phyloP scores from a whole-genome alignment of 2,329 filamentous ascomycete genomes.

The Ophiostoma himal-ulmi region DNA sequence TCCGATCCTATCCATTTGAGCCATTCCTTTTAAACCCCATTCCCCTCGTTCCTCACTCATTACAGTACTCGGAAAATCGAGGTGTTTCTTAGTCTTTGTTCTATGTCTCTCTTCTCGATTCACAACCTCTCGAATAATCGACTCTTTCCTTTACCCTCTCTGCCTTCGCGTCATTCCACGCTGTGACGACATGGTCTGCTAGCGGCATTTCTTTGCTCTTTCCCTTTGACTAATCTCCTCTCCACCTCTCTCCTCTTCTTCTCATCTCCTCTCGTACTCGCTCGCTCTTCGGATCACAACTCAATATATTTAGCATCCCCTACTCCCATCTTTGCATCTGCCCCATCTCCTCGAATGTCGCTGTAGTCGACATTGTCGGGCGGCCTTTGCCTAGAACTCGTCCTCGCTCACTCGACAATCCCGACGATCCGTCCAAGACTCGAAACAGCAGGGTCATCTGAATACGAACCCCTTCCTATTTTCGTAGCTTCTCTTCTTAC shows the following conservation, averaged over 20 bases:
- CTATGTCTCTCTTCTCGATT: not conserved
- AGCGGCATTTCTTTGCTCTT: constrained; percentile 9
- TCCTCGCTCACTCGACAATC: not conserved
- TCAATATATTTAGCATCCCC: not conserved
- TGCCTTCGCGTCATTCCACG: not conserved
- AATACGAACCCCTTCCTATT: constrained; percentile 8
- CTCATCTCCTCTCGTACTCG: not conserved
- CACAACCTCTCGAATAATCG: not conserved
- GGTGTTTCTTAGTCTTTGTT: not conserved
- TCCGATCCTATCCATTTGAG: not conserved
- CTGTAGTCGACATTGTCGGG: constrained; percentile 1
- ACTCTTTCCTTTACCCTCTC: not conserved
- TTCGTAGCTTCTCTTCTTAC: not conserved
- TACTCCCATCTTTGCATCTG: not conserved
- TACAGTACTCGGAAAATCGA: not conserved
- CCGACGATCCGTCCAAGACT: constrained; percentile 11
- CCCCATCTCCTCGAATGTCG: constrained; percentile 1
- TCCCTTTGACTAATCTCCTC: not conserved
- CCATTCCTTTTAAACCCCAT: constrained; percentile 1
- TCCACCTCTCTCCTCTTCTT: not conserved
- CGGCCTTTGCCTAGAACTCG: constrained; percentile 4
- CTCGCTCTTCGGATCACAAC: not conserved
- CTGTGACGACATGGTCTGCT: constrained; percentile 3
- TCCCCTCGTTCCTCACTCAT: not conserved
- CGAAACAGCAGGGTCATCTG: constrained; percentile 10